Evolutionary conservation across 805 yeast genomes (phyloP).

Genomic region (Starmerella floricola): DNA sequence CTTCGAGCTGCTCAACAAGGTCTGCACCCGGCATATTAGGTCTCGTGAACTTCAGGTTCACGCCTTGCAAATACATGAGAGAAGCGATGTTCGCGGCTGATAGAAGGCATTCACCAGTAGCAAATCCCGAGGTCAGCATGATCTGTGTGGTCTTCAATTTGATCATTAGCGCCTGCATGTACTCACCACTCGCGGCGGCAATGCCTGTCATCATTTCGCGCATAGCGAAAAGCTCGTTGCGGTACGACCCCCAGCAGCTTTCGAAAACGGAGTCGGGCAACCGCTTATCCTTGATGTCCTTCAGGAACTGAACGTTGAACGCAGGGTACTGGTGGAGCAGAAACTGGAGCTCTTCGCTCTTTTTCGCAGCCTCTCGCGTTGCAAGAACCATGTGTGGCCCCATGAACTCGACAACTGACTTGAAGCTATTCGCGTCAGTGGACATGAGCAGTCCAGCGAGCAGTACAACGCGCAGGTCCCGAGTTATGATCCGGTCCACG

Average conservation of each 20-base stretch:
- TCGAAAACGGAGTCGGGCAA: constrained; percentile 12
- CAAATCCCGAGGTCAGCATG: constrained; percentile 62
- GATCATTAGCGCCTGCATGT: constrained; percentile 46
- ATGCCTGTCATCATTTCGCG: constrained; percentile 65
- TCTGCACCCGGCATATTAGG: constrained; percentile 1
- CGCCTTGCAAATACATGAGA: constrained; percentile 46
- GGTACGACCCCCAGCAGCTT: constrained; percentile 32
- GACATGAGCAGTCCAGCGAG: constrained; percentile 43
- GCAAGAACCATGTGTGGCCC: constrained; percentile 53
- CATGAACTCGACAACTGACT: constrained; percentile 34
- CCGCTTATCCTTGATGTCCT: constrained; percentile 11
- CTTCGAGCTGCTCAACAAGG: neutral
- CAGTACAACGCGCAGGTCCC: constrained; percentile 56
- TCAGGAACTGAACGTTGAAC: constrained; percentile 14
- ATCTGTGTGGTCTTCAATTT: constrained; percentile 54
- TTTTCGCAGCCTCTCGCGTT: constrained; percentile 45
- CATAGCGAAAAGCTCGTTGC: constrained; percentile 65
- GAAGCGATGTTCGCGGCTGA: constrained; percentile 63
- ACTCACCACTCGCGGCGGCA: constrained; percentile 57
- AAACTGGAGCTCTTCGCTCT: constrained; percentile 22
- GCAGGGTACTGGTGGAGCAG: constrained; percentile 17
- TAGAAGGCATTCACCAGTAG: constrained; percentile 49
- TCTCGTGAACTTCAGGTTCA: constrained; percentile 9
- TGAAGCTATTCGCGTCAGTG: constrained; percentile 11
- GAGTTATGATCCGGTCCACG: constrained; percentile 52